Evolutionary conservation across 352 stramenopile species (phyloP), one percentile per base, ranked within the genome.

Genomic region (Pythium volutum): DNA sequence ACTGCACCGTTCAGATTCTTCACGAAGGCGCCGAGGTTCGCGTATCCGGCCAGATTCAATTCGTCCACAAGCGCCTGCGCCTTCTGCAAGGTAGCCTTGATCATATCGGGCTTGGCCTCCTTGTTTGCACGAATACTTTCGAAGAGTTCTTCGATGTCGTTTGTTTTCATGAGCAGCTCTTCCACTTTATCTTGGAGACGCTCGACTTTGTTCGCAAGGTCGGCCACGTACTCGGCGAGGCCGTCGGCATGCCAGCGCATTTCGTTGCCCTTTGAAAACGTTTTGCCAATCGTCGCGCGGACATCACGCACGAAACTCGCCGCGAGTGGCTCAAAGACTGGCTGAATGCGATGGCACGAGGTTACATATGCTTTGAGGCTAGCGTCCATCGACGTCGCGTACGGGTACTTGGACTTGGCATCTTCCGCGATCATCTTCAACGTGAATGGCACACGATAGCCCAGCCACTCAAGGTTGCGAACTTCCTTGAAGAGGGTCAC

Each of bases 401-500:
- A 97, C 20, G 97, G 95, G 71, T 99, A 99, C 57, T 98, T 97
- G 10, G 89, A 83, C 66, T 98, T 96, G 15, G 97, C 95, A 76
- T 99, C 97, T 73, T 99, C 95, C 2, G 97, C 89, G 46, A 98
- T 97, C 71, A 98, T 92, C 55, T 97, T 93, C 49, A 96, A 64
- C 12, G 95, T 99, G 55, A 98, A 96, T 20, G 97, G 97, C 34
- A 99, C 96, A 22, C 87, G 85, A 62, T 99, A 99, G 18, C 96
- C 96, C 14, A 99, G 72, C 97, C 97, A 99, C 63, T 99, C 95
- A 31, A 99, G 74, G 70, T 99, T 98, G 38, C 96, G 88, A 43
- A 99, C 97, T 81, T 99, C 97, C 67, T 99, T 99, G 70, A 98
- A 98, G 31, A 99, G 74, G 33, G 93, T 93, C 33, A 99, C 94